These are phyloP conservation scores for Triticum dicoccoides DNA, from an alignment of 176 grass and related monocot species.

Conservation along the genomic window DNA sequence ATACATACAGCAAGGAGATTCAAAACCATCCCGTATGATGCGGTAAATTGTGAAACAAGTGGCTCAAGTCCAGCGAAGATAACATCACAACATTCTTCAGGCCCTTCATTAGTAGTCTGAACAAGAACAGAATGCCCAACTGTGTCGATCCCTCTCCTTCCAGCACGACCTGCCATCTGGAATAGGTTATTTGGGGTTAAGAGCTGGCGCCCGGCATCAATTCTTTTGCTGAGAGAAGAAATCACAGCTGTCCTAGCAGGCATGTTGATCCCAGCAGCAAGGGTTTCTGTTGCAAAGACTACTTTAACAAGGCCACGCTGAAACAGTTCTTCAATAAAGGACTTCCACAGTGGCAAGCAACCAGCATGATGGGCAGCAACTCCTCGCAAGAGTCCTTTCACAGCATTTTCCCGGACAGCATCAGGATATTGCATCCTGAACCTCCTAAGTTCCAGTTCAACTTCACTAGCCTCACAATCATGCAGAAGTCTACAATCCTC, in stretches of 20 bases:
- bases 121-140: conserved; percentile 87
- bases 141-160: conserved; percentile 96
- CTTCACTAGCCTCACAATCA: conserved; percentile 85
- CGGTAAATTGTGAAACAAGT: conserved; percentile 96
- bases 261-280: conserved; percentile 98
- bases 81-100: conserved; percentile 81
- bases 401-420: conserved; percentile 75
- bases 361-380: conserved; percentile 98
- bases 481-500: conserved; percentile 92
- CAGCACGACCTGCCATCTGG: conserved; percentile 97
- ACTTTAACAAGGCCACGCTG: conserved; percentile 94
- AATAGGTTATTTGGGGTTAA: conserved; percentile 88
- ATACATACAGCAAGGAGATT: conserved; percentile 90
- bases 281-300: conserved; percentile 96
- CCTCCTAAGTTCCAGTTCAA: conserved; percentile 88
- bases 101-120: conserved; percentile 86
- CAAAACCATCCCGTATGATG: conserved; percentile 99
- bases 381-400: conserved; percentile 82
- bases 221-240: conserved; percentile 81
- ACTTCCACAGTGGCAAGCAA: conserved; percentile 98
- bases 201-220: conserved; percentile 68
- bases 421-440: conserved; percentile 94
- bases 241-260: conserved; percentile 92
- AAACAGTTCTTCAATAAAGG: conserved; percentile 95
- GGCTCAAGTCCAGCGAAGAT: conserved; percentile 88